These are phyloP conservation scores for Ceratobasidium papillatum DNA, from an alignment of 1,284 basidiomycete genomes.

Conservation along the genomic window DNA sequence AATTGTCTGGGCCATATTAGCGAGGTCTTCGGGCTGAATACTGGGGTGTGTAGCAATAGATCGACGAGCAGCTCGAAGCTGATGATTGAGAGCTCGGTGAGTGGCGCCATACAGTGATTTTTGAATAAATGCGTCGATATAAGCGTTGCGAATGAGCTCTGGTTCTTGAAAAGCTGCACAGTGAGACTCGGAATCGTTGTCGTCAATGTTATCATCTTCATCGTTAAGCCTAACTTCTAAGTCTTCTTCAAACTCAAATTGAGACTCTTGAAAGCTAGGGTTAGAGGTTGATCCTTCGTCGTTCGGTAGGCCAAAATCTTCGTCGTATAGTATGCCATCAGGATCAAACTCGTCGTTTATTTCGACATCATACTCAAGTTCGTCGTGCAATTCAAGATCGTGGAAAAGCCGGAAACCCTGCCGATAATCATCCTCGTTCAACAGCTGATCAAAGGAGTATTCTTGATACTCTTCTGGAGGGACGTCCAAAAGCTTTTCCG, in stretches of 20 bases:
- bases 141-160: constrained; percentile 8
- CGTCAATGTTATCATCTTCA: not conserved
- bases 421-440: not conserved
- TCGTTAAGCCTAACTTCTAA: not conserved
- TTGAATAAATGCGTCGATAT: constrained; percentile 6
- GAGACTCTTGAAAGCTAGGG: not conserved
- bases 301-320: constrained; percentile 7
- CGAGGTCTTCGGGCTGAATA: not conserved
- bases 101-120: not conserved
- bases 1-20: constrained; percentile 1
- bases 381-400: not conserved
- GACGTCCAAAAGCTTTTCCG: too few relatives aligned
- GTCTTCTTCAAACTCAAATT: not conserved
- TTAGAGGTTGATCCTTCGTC: not conserved
- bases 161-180: not conserved
- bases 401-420: not conserved
- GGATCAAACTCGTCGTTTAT: not conserved
- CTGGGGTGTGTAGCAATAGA: not conserved
- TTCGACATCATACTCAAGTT: not conserved
- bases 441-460: constrained; percentile 9
- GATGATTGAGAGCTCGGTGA: not conserved
- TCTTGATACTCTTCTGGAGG: not conserved
- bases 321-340: not conserved
- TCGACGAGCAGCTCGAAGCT: not conserved
- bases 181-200: not conserved